phyloP scores from a whole-genome alignment of 352 stramenopile genomes.

The Phytophthora kernoviae region DNA sequence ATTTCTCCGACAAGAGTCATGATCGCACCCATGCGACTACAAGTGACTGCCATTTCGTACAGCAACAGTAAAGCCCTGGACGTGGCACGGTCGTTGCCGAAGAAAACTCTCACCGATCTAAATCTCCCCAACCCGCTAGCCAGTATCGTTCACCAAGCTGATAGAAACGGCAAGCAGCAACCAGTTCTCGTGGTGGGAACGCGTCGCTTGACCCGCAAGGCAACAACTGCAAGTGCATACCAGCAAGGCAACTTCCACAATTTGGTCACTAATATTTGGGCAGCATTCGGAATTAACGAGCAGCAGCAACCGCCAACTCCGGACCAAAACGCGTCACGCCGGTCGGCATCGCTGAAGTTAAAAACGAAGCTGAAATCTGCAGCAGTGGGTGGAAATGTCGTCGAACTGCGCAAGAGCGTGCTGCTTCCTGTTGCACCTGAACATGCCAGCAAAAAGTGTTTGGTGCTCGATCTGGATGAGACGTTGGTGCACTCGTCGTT shows the following conservation, averaged over 20 bases:
- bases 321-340: constrained; percentile 31
- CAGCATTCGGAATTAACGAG: constrained; percentile 64
- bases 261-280: constrained; percentile 75
- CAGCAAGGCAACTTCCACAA: constrained; percentile 62
- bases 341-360: constrained; percentile 26
- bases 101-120: constrained; percentile 49
- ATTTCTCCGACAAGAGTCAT: constrained; percentile 15
- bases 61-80: constrained; percentile 50
- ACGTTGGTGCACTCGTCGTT: no score
- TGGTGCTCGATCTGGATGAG: constrained; percentile 98
- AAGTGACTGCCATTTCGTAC: constrained; percentile 70
- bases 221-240: constrained; percentile 16
- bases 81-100: constrained; percentile 36
- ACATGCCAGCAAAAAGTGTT: constrained; percentile 85
- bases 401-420: constrained; percentile 68
- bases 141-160: constrained; percentile 71
- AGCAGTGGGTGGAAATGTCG: constrained; percentile 30
- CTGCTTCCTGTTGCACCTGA: constrained; percentile 41
- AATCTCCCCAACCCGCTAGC: constrained; percentile 50
- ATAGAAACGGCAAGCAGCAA: constrained; percentile 66
- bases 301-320: constrained; percentile 54
- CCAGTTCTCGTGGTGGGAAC: constrained; percentile 16
- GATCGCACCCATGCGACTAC: constrained; percentile 35
- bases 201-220: constrained; percentile 41
- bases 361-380: constrained; percentile 29